phyloP scores from a whole-genome alignment of 768 basidiomycete genomes.

The Phanerodontia chrysosporium region DNA sequence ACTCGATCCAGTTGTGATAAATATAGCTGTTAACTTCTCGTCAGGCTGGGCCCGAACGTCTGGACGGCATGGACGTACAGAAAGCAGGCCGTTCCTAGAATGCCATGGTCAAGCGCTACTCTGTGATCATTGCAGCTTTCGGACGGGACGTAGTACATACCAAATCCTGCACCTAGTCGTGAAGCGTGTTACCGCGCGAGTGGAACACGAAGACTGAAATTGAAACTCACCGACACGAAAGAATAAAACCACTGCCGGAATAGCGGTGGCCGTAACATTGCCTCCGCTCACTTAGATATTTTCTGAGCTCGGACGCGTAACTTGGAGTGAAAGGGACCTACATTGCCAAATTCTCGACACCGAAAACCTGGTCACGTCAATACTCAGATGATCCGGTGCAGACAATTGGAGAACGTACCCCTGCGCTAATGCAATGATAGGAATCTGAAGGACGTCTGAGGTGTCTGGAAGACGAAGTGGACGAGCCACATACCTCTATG shows the following conservation, averaged over 20 bases:
- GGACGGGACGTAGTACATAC: not conserved
- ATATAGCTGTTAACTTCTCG: not conserved
- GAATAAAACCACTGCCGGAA: not conserved
- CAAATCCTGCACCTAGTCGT: too few species aligned
- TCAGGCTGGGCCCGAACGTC: too few species aligned
- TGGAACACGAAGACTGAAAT: not conserved
- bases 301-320: not conserved
- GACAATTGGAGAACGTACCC: not conserved
- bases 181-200: too few species aligned
- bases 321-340: not conserved
- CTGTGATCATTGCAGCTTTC: too few species aligned
- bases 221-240: not conserved
- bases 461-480: not conserved
- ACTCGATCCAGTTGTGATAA: not conserved
- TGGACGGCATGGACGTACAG: too few species aligned
- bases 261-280: not conserved
- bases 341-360: conserved; percentile 6
- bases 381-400: too few species aligned
- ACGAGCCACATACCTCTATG: not conserved
- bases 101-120: too few species aligned
- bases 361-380: conserved; percentile 6
- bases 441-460: not conserved
- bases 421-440: not conserved
- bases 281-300: not conserved
- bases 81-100: too few species aligned